phyloP scores from a whole-genome alignment of 1,139 yeast genomes.

The Kurtzmaniella natalensis region DNA sequence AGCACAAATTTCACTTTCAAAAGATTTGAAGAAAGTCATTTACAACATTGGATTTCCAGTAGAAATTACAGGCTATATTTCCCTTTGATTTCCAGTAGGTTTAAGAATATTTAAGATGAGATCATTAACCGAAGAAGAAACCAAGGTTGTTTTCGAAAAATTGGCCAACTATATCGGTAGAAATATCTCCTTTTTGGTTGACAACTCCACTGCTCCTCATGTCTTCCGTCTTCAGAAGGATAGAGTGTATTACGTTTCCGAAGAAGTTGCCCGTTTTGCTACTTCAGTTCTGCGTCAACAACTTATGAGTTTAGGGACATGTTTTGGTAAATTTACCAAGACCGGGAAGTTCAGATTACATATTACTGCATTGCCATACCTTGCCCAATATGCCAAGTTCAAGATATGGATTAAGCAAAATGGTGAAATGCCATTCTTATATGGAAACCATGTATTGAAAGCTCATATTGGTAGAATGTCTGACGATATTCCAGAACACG shows the following conservation, averaged over 20 bases:
- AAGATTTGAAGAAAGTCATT: no score
- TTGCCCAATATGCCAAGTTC: conserved; percentile 86
- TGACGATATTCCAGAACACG: conserved; percentile 97
- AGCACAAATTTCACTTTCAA: no score
- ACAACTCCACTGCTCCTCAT: conserved; percentile 85
- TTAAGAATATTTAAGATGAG: conserved; percentile 52
- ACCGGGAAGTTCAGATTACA: conserved; percentile 95
- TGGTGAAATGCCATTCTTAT: conserved; percentile 97
- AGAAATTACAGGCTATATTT: no score
- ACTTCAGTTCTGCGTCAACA: conserved; percentile 86
- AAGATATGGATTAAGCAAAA: conserved; percentile 95
- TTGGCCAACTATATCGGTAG: conserved; percentile 95
- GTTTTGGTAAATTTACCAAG: conserved; percentile 96
- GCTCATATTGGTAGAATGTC: conserved; percentile 97
- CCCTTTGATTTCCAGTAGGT: no score
- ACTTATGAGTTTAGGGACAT: conserved; percentile 87
- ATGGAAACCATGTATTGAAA: conserved; percentile 93
- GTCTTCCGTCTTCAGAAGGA: conserved; percentile 95
- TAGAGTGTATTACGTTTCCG: conserved; percentile 89
- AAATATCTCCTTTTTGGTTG: conserved; percentile 83
- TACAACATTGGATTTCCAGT: no score
- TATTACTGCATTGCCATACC: conserved; percentile 79
- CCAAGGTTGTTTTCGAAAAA: conserved; percentile 92
- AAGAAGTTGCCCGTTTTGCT: conserved; percentile 78
- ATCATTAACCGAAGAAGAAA: conserved; percentile 94